Evolutionary conservation across 1,284 basidiomycete genomes (phyloP), one percentile per base, ranked within the genome.

Genomic region (Ceratobasidium sp.): DNA sequence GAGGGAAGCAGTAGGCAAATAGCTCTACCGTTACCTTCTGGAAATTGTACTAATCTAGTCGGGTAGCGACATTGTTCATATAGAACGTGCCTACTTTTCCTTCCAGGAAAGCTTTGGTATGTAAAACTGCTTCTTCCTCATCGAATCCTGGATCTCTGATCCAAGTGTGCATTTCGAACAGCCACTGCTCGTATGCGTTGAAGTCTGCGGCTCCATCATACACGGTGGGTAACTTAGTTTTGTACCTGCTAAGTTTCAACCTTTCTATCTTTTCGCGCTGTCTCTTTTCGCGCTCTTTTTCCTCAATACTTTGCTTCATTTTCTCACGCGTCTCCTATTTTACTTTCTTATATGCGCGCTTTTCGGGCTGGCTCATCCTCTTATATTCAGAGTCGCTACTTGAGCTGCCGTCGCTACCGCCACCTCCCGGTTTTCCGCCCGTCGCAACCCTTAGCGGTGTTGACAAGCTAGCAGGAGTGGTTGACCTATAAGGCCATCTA

Each of bases 1-100:
- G 75, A 0, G 86, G 87, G 83, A 89, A 89, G 69, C 87, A 88
- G 77, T 87, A 86, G 78, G 88, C 84, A 78, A 86, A 89, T 6
- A 89, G 55, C 28, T 42, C 44, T 23, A 44, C 12, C 3, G 23
- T 53, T 26, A 69, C 44, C 18, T 44, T 15, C 3, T 56, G 40
- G 23, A 77, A 26, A 2, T 51, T 55, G 46, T 76, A 79, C 33
- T 6, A 4, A 23, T 60, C 44, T 13, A 55, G 23, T 15, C 70
- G 39, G 9, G 63, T 40, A 15, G 78, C 78, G 5, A 68, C 71
- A 55, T 66, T 51, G 9, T 23, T 51, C 78, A 79, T 76, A 68
- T 75, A 79, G 51, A 56, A 68, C 4, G 13, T 33, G 18, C 58
- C 63, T 0, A 71, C 78, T 46, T 76, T 75, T 10, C 49, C 78